Percentiles rank a stretch among this genome's conserved stretches.
Evolutionary conservation across 768 basidiomycete genomes (phyloP).

Genomic region (Tylopilus sp.): DNA sequence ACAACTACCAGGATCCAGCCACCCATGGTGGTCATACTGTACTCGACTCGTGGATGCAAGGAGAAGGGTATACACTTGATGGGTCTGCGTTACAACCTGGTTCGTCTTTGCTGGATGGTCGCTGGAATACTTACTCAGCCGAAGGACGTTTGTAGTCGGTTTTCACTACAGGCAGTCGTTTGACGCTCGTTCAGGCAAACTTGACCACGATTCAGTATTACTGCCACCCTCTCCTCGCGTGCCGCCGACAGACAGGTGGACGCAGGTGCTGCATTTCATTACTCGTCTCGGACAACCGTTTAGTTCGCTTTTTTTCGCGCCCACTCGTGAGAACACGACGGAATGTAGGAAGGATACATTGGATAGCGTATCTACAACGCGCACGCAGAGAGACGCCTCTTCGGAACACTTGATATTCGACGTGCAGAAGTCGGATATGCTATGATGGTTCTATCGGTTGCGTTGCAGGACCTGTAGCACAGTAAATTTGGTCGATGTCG

Average conservation of each 20-base stretch:
- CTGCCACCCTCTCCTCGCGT: too few species aligned
- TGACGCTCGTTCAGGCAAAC: too few species aligned
- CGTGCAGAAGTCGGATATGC: too few species aligned
- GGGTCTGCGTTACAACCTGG: not conserved
- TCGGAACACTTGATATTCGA: too few species aligned
- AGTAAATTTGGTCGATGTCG: too few species aligned
- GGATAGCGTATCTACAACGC: too few species aligned
- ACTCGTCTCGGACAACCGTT: not conserved
- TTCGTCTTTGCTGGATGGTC: not conserved
- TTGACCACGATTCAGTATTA: too few species aligned
- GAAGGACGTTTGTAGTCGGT: not conserved
- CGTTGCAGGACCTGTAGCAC: too few species aligned
- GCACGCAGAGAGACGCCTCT: too few species aligned
- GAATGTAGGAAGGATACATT: too few species aligned
- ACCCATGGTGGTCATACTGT: not conserved
- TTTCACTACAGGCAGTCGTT: not conserved
- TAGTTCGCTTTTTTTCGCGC: not conserved
- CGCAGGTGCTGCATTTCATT: not conserved
- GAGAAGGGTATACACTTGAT: not conserved
- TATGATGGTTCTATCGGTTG: too few species aligned
- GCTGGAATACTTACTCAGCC: not conserved
- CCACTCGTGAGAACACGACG: not conserved
- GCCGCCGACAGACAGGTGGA: not conserved
- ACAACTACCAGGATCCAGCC: not conserved
- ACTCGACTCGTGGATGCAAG: not conserved